Evolutionary conservation across 2,329 filamentous ascomycete genomes (phyloP).

Genomic region (Tympanopsis confertula): DNA sequence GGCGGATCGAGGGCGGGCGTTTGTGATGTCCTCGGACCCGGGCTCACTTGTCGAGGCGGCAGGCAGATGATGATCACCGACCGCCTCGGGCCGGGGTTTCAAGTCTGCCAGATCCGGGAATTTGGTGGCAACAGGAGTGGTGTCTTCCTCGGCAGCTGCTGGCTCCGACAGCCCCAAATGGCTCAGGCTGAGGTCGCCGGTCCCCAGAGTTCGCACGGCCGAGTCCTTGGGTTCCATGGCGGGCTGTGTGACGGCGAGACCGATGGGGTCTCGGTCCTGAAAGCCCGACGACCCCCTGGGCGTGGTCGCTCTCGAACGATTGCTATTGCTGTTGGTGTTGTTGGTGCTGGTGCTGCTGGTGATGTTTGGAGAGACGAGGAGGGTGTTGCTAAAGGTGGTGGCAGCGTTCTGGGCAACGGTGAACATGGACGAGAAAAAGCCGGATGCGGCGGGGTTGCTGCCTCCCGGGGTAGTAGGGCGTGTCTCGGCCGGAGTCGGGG

Average conservation of each 20-base stretch:
- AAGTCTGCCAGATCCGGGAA: slow-evolving; percentile 35
- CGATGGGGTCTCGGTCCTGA: background rate
- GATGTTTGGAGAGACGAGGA: slow-evolving; percentile 40
- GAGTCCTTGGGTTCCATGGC: slow-evolving; percentile 50
- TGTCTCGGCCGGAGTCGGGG: slow-evolving; percentile 67
- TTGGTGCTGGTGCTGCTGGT: slow-evolving; percentile 41
- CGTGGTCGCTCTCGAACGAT: slow-evolving; percentile 26
- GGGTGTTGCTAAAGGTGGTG: slow-evolving; percentile 67
- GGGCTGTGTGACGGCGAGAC: slow-evolving; percentile 5
- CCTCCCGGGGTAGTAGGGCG: slow-evolving; percentile 31
- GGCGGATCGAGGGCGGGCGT: background rate
- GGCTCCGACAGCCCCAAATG: slow-evolving; percentile 68
- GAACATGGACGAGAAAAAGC: slow-evolving; percentile 90
- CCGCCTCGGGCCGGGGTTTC: slow-evolving; percentile 41
- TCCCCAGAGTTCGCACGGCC: slow-evolving; percentile 79
- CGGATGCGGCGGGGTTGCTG: slow-evolving; percentile 46
- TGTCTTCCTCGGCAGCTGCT: slow-evolving; percentile 28
- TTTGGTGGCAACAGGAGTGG: slow-evolving; percentile 43
- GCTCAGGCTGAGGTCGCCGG: slow-evolving; percentile 78
- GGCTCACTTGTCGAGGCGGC: slow-evolving; percentile 51
- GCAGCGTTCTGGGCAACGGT: slow-evolving; percentile 89
- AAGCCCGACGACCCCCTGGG: slow-evolving; percentile 18
- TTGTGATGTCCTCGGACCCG: slow-evolving; percentile 12
- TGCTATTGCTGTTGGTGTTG: slow-evolving; percentile 25
- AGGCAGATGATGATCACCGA: slow-evolving; percentile 54